A percentile compares a stretch with the other conserved stretches of the same genome.
phyloP scores from a whole-genome alignment of 2,329 filamentous ascomycete genomes.

The Trichoderma atroviride region DNA sequence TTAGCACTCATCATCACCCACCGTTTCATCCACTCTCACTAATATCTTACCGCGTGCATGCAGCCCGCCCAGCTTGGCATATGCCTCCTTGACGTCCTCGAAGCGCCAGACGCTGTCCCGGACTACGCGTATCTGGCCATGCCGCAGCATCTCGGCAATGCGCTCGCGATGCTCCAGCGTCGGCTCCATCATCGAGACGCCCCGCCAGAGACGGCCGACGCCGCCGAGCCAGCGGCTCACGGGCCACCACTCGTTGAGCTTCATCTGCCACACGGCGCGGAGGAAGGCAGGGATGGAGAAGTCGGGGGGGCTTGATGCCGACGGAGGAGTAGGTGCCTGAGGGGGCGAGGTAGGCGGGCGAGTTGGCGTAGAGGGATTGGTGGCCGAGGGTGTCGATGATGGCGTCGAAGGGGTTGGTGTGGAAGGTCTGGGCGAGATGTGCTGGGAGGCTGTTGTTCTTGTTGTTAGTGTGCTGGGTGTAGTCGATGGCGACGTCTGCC shows the following conservation, averaged over 20 bases:
- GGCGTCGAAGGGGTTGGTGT: conserved; percentile 42
- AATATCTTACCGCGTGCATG: conserved; percentile 46
- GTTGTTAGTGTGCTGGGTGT: conserved; percentile 38
- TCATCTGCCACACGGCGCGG: conserved; percentile 39
- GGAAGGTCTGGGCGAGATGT: conserved; percentile 40
- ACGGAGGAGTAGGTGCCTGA: conserved; percentile 46
- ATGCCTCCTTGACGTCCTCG: conserved; percentile 43
- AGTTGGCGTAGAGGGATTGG: conserved; percentile 49
- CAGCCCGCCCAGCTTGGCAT: conserved; percentile 38
- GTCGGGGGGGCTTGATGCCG: conserved; percentile 43
- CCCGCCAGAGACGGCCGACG: conserved; percentile 41
- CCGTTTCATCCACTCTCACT: conserved; percentile 37
- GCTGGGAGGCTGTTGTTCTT: conserved; percentile 37
- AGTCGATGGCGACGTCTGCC: conserved; percentile 54
- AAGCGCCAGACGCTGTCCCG: conserved; percentile 45
- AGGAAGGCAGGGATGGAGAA: conserved; percentile 38
- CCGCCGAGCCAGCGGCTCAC: conserved; percentile 41
- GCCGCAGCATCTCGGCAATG: conserved; percentile 40
- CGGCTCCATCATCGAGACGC: conserved; percentile 41
- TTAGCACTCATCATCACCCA: conserved; percentile 34
- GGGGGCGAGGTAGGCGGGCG: conserved; percentile 44
- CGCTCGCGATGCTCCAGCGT: conserved; percentile 39
- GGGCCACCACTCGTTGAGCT: conserved; percentile 46
- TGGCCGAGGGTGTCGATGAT: conserved; percentile 55
- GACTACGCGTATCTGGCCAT: conserved; percentile 41